phyloP scores from a whole-genome alignment of 371 early-diverging fungal genomes.

The Choanephora cucurbitarum region DNA sequence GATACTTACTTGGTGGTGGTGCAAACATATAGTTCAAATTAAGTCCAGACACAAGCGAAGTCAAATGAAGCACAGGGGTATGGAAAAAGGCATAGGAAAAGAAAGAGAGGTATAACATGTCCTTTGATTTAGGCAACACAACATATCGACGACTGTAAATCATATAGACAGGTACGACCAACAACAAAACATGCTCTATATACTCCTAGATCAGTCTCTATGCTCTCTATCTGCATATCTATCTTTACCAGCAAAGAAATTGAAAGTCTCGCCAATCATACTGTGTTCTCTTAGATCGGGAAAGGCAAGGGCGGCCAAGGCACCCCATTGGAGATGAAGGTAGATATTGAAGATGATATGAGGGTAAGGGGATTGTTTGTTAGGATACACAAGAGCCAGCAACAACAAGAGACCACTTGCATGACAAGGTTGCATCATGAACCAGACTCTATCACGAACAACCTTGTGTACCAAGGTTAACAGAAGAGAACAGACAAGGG shows the following conservation, averaged over 20 bases:
- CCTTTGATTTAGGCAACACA: slow-evolving; percentile 53
- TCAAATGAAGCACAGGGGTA: slow-evolving; percentile 51
- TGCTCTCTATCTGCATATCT: not conserved
- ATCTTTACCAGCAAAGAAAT: slow-evolving; percentile 61
- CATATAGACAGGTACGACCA: slow-evolving; percentile 61
- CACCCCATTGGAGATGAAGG: slow-evolving; percentile 67
- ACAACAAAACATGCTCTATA: slow-evolving; percentile 58
- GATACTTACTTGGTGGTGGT: slow-evolving; percentile 56
- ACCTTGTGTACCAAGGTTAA: slow-evolving; percentile 56
- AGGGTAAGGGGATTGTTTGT: slow-evolving; percentile 49
- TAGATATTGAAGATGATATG: slow-evolving; percentile 63
- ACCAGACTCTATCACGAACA: slow-evolving; percentile 47
- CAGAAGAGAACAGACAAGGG: slow-evolving; percentile 45
- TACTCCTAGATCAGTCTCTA: not conserved
- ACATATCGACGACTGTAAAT: slow-evolving; percentile 59
- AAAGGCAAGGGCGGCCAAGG: slow-evolving; percentile 56
- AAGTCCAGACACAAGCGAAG: slow-evolving; percentile 54
- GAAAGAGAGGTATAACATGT: slow-evolving; percentile 57
- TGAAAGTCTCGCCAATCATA: slow-evolving; percentile 57
- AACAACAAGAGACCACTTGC: slow-evolving; percentile 60
- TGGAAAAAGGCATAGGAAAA: slow-evolving; percentile 60
- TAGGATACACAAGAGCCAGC: slow-evolving; percentile 48
- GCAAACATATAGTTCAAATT: slow-evolving; percentile 65
- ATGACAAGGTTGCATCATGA: slow-evolving; percentile 69
- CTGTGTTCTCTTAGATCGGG: slow-evolving; percentile 63